A percentile compares a stretch with the other conserved stretches of the same genome.
Evolutionary conservation across 495 filamentous ascomycete genomes (phyloP).

Genomic region (Chaetomium cochliodes): DNA sequence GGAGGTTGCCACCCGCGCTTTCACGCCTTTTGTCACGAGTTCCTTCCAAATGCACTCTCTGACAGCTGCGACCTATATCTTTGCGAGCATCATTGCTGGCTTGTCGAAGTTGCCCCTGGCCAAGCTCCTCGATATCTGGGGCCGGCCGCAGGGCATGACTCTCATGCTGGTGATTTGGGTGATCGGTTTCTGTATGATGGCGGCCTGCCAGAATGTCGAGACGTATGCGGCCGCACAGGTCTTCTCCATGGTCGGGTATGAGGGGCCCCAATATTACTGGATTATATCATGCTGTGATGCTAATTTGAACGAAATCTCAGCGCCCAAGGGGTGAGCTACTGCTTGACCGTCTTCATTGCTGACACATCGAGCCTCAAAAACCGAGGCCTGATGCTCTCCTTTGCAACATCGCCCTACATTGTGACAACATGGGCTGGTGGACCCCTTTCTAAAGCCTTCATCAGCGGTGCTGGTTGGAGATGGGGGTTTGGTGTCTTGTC

Average conservation of each 20-base stretch:
- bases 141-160: no score
- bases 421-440: conserved; percentile 49
- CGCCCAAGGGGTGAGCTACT: conserved; percentile 28
- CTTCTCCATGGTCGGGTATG: conserved; percentile 48
- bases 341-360: conserved; percentile 60
- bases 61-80: no score
- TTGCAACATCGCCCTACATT: conserved; percentile 56
- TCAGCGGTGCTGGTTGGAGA: conserved; percentile 51
- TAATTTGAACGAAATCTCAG: no score
- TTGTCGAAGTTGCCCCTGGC: no score
- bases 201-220: conserved; percentile 44
- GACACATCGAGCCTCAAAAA: conserved; percentile 62
- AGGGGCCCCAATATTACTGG: neutral
- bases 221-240: conserved; percentile 53
- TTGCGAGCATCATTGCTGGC: no score
- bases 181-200: conserved; percentile 51
- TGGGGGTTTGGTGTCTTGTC: conserved; percentile 64
- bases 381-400: conserved; percentile 54
- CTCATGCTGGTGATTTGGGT: conserved; percentile 29
- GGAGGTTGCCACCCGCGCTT: no score
- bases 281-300: no score
- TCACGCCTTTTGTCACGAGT: no score
- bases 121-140: no score
- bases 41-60: no score
- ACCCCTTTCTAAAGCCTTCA: neutral